Evolutionary conservation across 129 eudicot genomes (phyloP), one percentile per base, ranked within the genome.

Genomic region (Artemisia argyi): DNA sequence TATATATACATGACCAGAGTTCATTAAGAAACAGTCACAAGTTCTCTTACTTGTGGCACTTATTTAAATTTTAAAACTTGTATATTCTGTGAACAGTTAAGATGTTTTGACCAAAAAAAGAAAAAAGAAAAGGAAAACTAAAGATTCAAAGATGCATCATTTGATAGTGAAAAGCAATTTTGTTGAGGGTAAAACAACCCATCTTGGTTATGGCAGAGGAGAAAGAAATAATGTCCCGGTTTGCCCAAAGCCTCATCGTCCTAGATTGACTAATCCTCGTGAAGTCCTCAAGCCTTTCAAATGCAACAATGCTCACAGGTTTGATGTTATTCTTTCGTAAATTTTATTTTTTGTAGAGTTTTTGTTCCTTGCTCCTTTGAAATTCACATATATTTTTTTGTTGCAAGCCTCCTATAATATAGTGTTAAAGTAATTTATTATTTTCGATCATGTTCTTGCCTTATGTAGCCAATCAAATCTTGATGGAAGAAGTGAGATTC

Each of bases 221-320:
- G 75, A 55, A 54, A 75, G 64, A 49, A 71, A 56, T 12, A 61
- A 79, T 75, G 8, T 39, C 39, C 85, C 81, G 1, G 60, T 85
- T 65, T 85, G 90, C 56, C 85, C 87, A 0, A 85, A 85, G 71
- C 85, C 90, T 60, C 81, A 85, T 50, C 84, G 85, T 1, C 87
- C 57, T 15, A 78, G 78, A 50, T 70, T 78, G 48, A 35, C 73
- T 44, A 9, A 79, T 46, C 77, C 83, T 59, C 58, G 66, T 65
- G 85, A 85, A 66, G 78, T 79, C 16, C 58, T 82, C 55, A 82
- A 77, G 59, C 67, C 82, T 35, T 50, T 80, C 69, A 69, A 65
- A 62, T 82, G 85, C 78, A 76, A 28, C 69, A 76, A 65, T 54
- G 48, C 75, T 7, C 76, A 82, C 67, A 76, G 83, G 90, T 85